Evolutionary conservation across 768 basidiomycete species (phyloP).

Genomic region (Suillus spraguei): DNA sequence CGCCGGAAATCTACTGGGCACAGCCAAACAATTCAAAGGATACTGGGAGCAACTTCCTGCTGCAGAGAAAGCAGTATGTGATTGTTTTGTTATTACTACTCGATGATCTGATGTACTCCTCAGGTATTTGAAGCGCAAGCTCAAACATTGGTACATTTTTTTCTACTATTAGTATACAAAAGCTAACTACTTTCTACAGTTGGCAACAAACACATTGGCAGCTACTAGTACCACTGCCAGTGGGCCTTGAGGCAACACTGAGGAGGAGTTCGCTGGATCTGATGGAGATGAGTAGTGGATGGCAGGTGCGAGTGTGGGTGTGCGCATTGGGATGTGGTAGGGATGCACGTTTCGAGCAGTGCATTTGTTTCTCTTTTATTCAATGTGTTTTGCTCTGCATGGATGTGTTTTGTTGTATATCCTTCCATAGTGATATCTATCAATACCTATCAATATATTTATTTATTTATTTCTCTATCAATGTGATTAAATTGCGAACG

Average conservation of each 20-base stretch:
- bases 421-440: background rate
- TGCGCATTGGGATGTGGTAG: no score
- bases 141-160: background rate
- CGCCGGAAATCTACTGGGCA: background rate
- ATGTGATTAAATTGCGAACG: background rate
- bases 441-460: no score
- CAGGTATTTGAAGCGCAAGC: background rate
- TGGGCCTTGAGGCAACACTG: background rate
- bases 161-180: background rate
- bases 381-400: background rate
- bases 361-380: no score
- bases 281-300: background rate
- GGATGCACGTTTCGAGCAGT: no score
- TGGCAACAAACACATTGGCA: background rate
- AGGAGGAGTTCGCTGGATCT: background rate
- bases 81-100: background rate
- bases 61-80: background rate
- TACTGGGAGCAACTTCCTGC: background rate
- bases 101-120: background rate
- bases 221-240: background rate
- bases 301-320: no score
- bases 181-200: background rate
- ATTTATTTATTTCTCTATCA: no score
- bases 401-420: no score
- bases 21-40: background rate